A percentile compares a stretch with the other conserved stretches of the same genome.
Conservation (phyloP, 805 yeast species). For the Saccharomycopsis amapae region DNA sequence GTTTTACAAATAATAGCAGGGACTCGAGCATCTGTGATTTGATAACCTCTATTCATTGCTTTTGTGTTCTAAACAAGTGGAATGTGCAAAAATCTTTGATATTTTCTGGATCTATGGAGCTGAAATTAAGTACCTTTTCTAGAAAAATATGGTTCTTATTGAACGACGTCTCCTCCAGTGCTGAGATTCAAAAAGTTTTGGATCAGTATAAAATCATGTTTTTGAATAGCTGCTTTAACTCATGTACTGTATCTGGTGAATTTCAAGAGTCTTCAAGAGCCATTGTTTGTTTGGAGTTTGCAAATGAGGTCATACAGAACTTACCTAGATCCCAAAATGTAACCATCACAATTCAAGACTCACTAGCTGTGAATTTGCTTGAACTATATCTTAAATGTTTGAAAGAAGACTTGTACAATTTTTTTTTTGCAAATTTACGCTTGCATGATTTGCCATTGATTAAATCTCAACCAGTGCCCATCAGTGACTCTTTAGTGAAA, state of each 20-base stretch:
- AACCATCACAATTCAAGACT: slow-evolving; percentile 4
- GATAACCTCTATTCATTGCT: slow-evolving; percentile 1
- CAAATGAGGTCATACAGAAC: slow-evolving; percentile 1
- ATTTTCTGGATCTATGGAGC: slow-evolving; percentile 8
- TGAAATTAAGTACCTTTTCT: slow-evolving; percentile 5
- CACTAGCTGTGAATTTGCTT: slow-evolving; percentile 2
- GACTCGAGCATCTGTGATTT: neutral
- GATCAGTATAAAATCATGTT: neutral
- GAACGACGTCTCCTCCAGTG: neutral
- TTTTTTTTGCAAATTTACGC: neutral
- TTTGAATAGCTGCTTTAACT: neutral
- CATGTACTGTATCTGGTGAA: slow-evolving; percentile 8
- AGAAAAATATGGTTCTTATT: slow-evolving; percentile 18
- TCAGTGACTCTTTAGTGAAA: neutral
- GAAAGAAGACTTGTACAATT: neutral
- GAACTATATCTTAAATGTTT: slow-evolving; percentile 5
- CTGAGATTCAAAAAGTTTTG: neutral
- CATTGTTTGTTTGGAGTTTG: slow-evolving; percentile 8
- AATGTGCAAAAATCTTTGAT: neutral
- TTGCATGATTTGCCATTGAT: slow-evolving; percentile 1
- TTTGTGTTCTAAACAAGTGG: neutral
- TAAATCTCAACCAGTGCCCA: neutral
- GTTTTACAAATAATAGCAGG: neutral
- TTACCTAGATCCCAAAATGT: neutral
- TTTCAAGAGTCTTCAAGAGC: slow-evolving; percentile 1